A percentile compares a stretch with the other conserved stretches of the same genome.
Evolutionary conservation across 495 filamentous ascomycete genomes (phyloP).

Genomic region (Hypoxylon perforatum): DNA sequence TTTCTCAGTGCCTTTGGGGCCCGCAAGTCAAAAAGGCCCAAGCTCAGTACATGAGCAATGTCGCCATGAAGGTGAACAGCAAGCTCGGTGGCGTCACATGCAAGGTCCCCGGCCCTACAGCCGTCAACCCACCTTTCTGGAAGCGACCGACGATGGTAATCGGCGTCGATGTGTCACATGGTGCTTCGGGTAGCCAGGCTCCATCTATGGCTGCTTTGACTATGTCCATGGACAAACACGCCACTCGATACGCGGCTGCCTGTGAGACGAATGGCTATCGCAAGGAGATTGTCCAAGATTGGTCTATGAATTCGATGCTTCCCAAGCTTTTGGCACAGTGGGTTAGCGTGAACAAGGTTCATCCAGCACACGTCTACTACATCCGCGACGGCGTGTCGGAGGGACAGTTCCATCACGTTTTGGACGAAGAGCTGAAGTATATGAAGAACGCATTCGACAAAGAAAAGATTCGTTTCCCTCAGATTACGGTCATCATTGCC

Average conservation of each 20-base stretch:
- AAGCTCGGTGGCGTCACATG: conserved; percentile 88
- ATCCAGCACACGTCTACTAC: conserved; percentile 81
- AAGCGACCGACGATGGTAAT: conserved; percentile 74
- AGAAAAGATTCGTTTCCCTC: conserved; percentile 40
- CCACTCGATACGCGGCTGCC: conserved; percentile 76
- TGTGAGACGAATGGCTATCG: conserved; percentile 82
- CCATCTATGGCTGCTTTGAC: conserved; percentile 87
- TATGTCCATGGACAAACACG: conserved; percentile 76
- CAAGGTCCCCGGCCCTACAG: conserved; percentile 32
- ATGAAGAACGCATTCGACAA: conserved; percentile 70
- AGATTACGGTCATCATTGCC: conserved; percentile 81
- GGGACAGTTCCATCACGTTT: conserved; percentile 79
- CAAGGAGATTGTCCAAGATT: conserved; percentile 74
- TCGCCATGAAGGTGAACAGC: conserved; percentile 93
- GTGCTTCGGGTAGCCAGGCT: conserved; percentile 66
- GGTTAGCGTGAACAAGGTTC: conserved; percentile 61
- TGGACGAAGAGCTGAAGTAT: conserved; percentile 76
- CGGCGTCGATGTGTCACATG: conserved; percentile 91
- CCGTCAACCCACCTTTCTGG: conserved; percentile 51
- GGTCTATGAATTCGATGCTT: conserved; percentile 73
- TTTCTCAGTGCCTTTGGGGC: conserved; percentile 76
- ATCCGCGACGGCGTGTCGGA: conserved; percentile 95
- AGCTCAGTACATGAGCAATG: conserved; percentile 86
- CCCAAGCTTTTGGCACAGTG: conserved; percentile 71
- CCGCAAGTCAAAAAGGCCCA: conserved; percentile 69